Evolutionary conservation across 2,329 filamentous ascomycete species (phyloP).

Genomic region (Verticillium zaregamsianum): DNA sequence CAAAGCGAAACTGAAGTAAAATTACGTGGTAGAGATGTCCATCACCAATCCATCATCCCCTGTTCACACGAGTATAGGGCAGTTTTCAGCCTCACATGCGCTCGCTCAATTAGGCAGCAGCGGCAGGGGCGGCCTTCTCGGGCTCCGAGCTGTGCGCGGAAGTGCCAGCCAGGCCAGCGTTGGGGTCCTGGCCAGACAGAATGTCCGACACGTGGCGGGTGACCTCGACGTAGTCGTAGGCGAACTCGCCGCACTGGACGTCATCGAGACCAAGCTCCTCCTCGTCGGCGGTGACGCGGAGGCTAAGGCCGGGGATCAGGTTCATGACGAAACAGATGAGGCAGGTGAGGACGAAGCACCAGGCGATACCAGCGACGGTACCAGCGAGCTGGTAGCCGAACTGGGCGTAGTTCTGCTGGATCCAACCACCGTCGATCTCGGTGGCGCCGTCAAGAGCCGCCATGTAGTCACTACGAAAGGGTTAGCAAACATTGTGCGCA

Average conservation of each 20-base stretch:
- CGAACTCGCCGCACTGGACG: constrained; percentile 75
- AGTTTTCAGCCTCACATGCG: too few species aligned
- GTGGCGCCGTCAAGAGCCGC: constrained; percentile 64
- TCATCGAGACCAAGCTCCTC: constrained; percentile 70
- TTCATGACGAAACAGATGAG: constrained; percentile 69
- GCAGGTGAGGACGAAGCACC: constrained; percentile 64
- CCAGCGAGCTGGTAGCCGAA: constrained; percentile 69
- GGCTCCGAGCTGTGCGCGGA: constrained; percentile 13
- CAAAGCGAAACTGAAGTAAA: not conserved
- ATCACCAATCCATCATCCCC: not conserved
- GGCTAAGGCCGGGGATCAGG: constrained; percentile 64
- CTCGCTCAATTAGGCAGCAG: not conserved
- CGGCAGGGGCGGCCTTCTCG: constrained; percentile 9
- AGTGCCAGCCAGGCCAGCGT: not conserved
- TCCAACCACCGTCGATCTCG: constrained; percentile 59
- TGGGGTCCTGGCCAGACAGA: constrained; percentile 5
- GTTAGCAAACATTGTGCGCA: not conserved
- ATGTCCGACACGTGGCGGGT: constrained; percentile 55
- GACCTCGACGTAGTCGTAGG: constrained; percentile 77
- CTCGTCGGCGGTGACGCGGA: constrained; percentile 62
- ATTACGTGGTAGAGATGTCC: not conserved
- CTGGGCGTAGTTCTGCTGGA: constrained; percentile 67
- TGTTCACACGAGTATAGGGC: not conserved
- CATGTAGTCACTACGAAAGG: constrained; percentile 55
- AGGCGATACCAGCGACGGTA: constrained; percentile 58